Evolutionary conservation across 2,329 filamentous ascomycete species (phyloP).

Genomic region (Neofusicoccum parvum): DNA sequence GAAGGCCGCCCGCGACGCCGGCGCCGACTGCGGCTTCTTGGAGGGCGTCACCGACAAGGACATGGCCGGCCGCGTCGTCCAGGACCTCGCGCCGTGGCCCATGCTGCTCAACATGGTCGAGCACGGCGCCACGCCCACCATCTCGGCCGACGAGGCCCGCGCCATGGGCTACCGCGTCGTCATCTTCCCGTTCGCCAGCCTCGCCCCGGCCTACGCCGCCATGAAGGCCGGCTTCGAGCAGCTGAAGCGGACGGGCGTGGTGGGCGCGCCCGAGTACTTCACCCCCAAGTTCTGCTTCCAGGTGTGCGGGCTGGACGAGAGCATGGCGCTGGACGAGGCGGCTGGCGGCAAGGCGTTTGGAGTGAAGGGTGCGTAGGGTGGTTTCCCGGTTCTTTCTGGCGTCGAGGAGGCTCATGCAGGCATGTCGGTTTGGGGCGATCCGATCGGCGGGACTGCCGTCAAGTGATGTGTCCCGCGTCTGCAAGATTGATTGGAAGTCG

Average conservation of each 20-base stretch:
- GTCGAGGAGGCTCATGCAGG: not conserved
- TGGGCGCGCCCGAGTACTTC: constrained; percentile 43
- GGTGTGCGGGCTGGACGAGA: constrained; percentile 55
- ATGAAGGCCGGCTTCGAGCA: constrained; percentile 42
- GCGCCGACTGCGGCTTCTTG: constrained; percentile 46
- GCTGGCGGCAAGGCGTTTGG: constrained; percentile 44
- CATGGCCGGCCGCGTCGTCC: constrained; percentile 38
- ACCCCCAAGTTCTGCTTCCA: constrained; percentile 53
- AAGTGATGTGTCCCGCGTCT: not conserved
- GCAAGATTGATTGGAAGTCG: not conserved
- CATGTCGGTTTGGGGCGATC: not conserved
- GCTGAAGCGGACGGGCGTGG: constrained; percentile 47
- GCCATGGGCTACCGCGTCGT: constrained; percentile 61
- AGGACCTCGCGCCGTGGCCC: constrained; percentile 42
- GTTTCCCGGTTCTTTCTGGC: not conserved
- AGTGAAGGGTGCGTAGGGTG: constrained; percentile 8
- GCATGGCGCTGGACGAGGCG: constrained; percentile 53
- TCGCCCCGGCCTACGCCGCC: constrained; percentile 52
- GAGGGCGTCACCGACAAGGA: constrained; percentile 45
- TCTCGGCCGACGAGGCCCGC: constrained; percentile 55
- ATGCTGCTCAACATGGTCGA: constrained; percentile 50
- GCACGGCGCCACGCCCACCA: constrained; percentile 55
- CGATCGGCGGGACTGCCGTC: not conserved
- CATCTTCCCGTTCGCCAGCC: constrained; percentile 57
- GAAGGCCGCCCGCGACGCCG: constrained; percentile 42